These are phyloP conservation scores for Mycena olivaceomarginata DNA, from an alignment of 768 basidiomycete species.

Conservation along the genomic window DNA sequence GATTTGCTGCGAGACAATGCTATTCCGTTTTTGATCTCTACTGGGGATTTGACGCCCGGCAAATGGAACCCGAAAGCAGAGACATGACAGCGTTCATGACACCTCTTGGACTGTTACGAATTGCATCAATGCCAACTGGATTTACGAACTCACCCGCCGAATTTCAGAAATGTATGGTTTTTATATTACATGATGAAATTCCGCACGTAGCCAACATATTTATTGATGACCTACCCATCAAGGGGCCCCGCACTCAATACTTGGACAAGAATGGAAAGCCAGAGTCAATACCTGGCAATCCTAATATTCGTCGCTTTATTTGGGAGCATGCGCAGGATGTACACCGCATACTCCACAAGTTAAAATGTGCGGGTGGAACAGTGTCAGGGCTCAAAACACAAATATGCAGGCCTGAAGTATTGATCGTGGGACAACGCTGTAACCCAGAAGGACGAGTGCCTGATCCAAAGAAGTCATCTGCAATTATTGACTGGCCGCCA, in stretches of 20 bases:
- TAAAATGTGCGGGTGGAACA: constrained; percentile 53
- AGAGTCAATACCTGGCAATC: constrained; percentile 43
- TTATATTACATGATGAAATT: constrained; percentile 56
- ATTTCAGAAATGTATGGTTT: constrained; percentile 48
- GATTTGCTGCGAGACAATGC: not conserved
- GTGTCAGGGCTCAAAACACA: constrained; percentile 52
- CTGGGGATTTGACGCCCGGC: too few species aligned
- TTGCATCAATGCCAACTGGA: not conserved
- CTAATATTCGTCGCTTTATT: constrained; percentile 2
- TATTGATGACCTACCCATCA: constrained; percentile 56
- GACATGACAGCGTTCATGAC: too few species aligned
- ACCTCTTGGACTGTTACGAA: too few species aligned
- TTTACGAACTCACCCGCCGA: constrained; percentile 40
- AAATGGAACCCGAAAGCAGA: too few species aligned
- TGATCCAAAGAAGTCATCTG: not conserved
- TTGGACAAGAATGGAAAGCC: constrained; percentile 43
- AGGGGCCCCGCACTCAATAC: constrained; percentile 51
- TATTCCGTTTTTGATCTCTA: too few species aligned
- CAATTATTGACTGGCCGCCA: not conserved
- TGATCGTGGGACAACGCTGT: constrained; percentile 16
- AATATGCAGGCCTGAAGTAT: constrained; percentile 46
- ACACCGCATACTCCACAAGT: constrained; percentile 51
- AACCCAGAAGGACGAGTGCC: not conserved
- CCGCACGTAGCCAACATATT: constrained; percentile 50
- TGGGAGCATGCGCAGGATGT: constrained; percentile 57